Conservation (phyloP, 768 basidiomycete genomes). For the Panellus pusillus region DNA sequence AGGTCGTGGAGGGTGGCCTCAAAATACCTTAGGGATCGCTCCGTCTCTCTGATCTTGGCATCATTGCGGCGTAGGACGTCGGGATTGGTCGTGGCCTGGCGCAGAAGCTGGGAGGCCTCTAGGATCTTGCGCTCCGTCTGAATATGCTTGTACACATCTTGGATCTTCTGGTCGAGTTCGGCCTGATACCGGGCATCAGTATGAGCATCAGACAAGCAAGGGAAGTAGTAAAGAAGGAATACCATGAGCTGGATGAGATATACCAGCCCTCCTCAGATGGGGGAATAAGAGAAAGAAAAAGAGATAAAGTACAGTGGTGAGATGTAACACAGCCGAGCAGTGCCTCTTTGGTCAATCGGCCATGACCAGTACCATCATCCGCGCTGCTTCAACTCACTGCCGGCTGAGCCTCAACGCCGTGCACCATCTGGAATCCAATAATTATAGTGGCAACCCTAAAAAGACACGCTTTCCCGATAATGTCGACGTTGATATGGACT, state of each 20-base stretch:
- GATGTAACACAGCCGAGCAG: neutral
- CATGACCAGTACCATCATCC: slow-evolving; percentile 27
- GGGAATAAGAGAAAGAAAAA: slow-evolving; percentile 6
- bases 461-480: slow-evolving; percentile 34
- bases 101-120: slow-evolving; percentile 76
- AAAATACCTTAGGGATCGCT: slow-evolving; percentile 83
- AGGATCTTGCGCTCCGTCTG: slow-evolving; percentile 91
- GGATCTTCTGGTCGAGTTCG: slow-evolving; percentile 91
- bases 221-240: slow-evolving; percentile 14
- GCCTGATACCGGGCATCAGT: slow-evolving; percentile 30
- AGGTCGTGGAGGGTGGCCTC: slow-evolving; percentile 83
- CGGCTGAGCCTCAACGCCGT: slow-evolving; percentile 45
- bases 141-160: slow-evolving; percentile 86
- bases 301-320: neutral
- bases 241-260: slow-evolving; percentile 20
- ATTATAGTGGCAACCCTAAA: neutral
- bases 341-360: neutral
- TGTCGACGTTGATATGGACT: slow-evolving; percentile 50
- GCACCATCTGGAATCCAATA: slow-evolving; percentile 27
- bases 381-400: slow-evolving; percentile 44
- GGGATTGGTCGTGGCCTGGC: slow-evolving; percentile 81
- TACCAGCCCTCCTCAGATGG: slow-evolving; percentile 17
- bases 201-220: slow-evolving; percentile 6
- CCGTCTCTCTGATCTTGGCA: slow-evolving; percentile 83
- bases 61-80: slow-evolving; percentile 84